Percentiles rank a stretch among this genome's conserved stretches.
Evolutionary conservation across 495 filamentous ascomycete genomes (phyloP).

Genomic region (Podospora conica): DNA sequence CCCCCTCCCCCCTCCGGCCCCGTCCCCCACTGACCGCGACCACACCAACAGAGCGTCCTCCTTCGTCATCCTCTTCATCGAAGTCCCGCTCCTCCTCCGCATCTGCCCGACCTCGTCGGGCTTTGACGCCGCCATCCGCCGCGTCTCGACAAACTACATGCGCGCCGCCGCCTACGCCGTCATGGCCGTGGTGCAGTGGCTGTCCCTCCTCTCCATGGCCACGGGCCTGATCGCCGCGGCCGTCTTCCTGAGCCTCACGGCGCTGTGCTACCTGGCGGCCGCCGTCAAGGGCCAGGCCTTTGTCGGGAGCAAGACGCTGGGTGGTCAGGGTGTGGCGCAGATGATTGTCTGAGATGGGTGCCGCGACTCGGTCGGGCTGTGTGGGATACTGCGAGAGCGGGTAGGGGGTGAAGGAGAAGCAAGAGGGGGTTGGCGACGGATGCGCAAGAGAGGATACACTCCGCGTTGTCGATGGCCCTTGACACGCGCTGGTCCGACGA

Average conservation of each 20-base stretch:
- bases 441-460: not conserved
- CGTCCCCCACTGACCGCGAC: constrained; percentile 29
- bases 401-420: not conserved
- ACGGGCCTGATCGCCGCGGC: constrained; percentile 82
- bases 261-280: constrained; percentile 75
- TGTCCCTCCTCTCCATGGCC: constrained; percentile 56
- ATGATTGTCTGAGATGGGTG: constrained; percentile 81
- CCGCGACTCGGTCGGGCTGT: not conserved
- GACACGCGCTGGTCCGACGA: not conserved
- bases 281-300: constrained; percentile 90
- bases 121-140: constrained; percentile 88
- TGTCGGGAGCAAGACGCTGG: constrained; percentile 92
- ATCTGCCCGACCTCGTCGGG: constrained; percentile 91
- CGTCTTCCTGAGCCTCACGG: constrained; percentile 70
- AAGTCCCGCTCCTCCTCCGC: constrained; percentile 90
- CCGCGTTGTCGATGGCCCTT: not conserved
- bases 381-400: not conserved
- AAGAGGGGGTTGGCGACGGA: not conserved
- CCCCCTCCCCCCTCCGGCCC: constrained; percentile 34
- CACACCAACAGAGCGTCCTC: constrained; percentile 56
- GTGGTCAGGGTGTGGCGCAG: constrained; percentile 89
- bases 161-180: constrained; percentile 81
- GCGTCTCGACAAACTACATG: constrained; percentile 93
- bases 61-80: constrained; percentile 90
- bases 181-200: constrained; percentile 79